Evolutionary conservation across 2,329 filamentous ascomycete genomes (phyloP), one percentile per base, ranked within the genome.

Genomic region (Aurifilum marmelostoma): DNA sequence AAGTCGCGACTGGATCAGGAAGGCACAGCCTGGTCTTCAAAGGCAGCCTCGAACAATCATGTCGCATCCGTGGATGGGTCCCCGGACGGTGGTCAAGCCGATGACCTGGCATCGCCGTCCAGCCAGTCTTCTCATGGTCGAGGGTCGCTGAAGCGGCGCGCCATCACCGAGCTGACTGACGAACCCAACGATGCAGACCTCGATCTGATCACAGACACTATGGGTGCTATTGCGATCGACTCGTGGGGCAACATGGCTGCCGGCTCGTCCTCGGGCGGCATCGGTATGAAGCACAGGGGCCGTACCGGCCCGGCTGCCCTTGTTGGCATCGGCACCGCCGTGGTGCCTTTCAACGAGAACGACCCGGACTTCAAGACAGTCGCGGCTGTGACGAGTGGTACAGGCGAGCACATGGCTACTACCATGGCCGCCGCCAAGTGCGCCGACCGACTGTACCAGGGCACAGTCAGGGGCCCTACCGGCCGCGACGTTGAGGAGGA

Each of bases 371-470:
- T 85, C 60, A 85, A 89, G 9, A 88, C 87, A 60, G 93, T 97
- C 37, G 95, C 93, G 39, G 89, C 91, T 34, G 93, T 97, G 29
- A 97, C 94, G 52, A 97, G 93, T 77, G 96, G 96, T 37, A 99
- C 96, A 2, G 96, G 96, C 62, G 96, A 99, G 80, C 96, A 99
- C 77, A 99, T 99, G 92, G 92, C 94, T 47, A 97, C 95, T 0
- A 97, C 94, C 0, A 91, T 97, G 86, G 95, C 96, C 14, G 94
- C 96, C 8, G 90, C 91, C 69, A 90, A 91, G 67, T 97, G 94
- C 77, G 94, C 94, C 0, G 92, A 95, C 73, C 88, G 96, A 60
- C 85, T 99, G 34, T 97, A 94, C 76, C 88, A 91, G 73, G 87
- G 85, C 73, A 91, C 85, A 63, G 87, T 84, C 76, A 89, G 87